Conservation (phyloP, 2,329 filamentous ascomycete species). For the Colletotrichum sp. region DNA sequence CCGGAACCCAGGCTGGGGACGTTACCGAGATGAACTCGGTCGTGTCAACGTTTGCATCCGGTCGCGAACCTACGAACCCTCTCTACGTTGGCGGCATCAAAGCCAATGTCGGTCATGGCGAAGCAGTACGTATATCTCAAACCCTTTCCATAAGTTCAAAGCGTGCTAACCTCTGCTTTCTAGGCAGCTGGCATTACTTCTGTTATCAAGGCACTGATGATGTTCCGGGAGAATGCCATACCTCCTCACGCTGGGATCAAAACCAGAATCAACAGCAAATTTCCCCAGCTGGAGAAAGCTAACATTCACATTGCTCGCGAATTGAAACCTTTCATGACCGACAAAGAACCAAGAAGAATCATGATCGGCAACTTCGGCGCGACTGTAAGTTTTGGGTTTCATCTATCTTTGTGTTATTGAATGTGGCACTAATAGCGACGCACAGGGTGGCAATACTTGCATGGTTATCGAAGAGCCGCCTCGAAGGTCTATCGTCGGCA, state of each 20-base stretch:
- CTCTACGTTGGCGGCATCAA: not conserved
- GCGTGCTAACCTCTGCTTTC: not conserved
- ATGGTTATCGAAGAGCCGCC: not conserved
- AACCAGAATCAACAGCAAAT: slow-evolving; percentile 62
- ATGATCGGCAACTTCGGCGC: slow-evolving; percentile 75
- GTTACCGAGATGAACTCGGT: not conserved
- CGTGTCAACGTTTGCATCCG: not conserved
- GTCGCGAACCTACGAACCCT: not conserved
- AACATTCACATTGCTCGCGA: slow-evolving; percentile 64
- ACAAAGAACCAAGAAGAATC: slow-evolving; percentile 46
- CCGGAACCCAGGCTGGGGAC: not conserved
- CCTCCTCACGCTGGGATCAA: slow-evolving; percentile 67
- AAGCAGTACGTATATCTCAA: not conserved
- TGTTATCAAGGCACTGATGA: not conserved
- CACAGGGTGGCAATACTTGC: not conserved
- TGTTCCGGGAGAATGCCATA: not conserved
- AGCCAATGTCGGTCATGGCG: not conserved
- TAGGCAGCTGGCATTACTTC: not conserved
- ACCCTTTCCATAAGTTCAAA: not conserved
- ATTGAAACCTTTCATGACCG: slow-evolving; percentile 47
- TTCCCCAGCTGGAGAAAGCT: slow-evolving; percentile 60
- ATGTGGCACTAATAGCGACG: not conserved
- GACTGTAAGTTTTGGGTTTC: slow-evolving; percentile 36
- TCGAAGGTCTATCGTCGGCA: not conserved
- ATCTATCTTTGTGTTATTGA: not conserved